A percentile compares a stretch with the other conserved stretches of the same genome.
phyloP scores from a whole-genome alignment of 495 filamentous ascomycete species.

The Penicillium paradoxum region DNA sequence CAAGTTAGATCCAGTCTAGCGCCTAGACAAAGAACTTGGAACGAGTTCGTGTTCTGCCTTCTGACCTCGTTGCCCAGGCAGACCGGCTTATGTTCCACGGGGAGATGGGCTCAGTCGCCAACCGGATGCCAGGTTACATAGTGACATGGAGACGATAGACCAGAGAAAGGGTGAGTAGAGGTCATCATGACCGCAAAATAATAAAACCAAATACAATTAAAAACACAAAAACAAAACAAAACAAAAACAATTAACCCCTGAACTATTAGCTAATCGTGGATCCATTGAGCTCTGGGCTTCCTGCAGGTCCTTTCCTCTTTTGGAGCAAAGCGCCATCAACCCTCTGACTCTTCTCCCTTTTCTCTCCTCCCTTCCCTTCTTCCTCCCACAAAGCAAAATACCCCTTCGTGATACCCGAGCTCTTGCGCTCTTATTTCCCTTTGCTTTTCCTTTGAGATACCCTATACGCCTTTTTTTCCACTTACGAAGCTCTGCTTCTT shows the following conservation, averaged over 20 bases:
- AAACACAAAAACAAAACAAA: neutral
- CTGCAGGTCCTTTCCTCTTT: slow-evolving; percentile 42
- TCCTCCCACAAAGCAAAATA: slow-evolving; percentile 24
- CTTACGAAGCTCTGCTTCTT: slow-evolving; percentile 25
- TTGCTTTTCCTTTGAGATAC: slow-evolving; percentile 41
- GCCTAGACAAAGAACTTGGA: slow-evolving; percentile 7
- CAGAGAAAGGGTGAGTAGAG: too few species aligned
- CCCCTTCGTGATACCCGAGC: slow-evolving; percentile 45
- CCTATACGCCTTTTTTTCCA: slow-evolving; percentile 31
- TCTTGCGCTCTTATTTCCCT: slow-evolving; percentile 40
- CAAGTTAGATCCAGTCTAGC: slow-evolving; percentile 2
- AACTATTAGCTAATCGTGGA: slow-evolving; percentile 12
- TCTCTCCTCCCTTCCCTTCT: slow-evolving; percentile 18
- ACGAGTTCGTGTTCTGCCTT: neutral
- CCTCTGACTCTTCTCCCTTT: slow-evolving; percentile 26
- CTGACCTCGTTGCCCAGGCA: too few species aligned
- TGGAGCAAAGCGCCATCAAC: slow-evolving; percentile 21
- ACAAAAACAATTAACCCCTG: slow-evolving; percentile 9
- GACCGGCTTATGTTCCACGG: neutral
- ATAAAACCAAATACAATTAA: too few species aligned
- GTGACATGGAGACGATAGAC: neutral
- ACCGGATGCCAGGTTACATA: neutral
- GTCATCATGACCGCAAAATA: too few species aligned
- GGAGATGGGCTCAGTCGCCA: neutral
- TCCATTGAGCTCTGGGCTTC: slow-evolving; percentile 30